Evolutionary conservation across 176 grass and related monocot species (phyloP).

Genomic region (Calamus simplicifolius): DNA sequence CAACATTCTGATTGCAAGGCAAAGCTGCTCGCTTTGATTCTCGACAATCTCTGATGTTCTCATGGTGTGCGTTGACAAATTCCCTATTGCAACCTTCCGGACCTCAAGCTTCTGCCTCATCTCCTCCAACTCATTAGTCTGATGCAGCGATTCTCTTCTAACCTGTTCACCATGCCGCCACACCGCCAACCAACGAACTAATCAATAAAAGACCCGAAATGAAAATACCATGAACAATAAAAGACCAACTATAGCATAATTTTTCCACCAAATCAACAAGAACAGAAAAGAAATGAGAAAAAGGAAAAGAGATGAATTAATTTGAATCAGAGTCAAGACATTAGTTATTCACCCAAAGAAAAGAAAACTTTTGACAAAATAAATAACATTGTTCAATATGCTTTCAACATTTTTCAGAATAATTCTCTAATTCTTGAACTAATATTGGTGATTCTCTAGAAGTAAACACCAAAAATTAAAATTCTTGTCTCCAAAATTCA

Average conservation of each 20-base stretch:
- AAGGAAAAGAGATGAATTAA: no score
- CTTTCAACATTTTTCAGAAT: no score
- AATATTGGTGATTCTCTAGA: no score
- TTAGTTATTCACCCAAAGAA: no score
- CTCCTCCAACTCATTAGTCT: constrained; percentile 56
- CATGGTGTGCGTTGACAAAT: constrained; percentile 25
- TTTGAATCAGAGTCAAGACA: no score
- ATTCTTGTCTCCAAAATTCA: no score
- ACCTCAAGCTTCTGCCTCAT: constrained; percentile 43
- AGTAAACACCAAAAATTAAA: no score
- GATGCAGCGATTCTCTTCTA: constrained; percentile 37
- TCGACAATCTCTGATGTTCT: constrained; percentile 39
- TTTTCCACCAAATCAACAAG: no score
- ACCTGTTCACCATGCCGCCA: constrained; percentile 18
- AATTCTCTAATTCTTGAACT: no score
- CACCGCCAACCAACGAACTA: background rate
- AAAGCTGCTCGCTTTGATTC: constrained; percentile 38
- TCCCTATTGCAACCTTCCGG: constrained; percentile 29
- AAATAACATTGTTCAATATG: no score
- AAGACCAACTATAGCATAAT: background rate
- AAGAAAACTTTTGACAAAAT: no score
- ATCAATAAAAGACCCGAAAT: background rate
- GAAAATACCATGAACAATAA: background rate
- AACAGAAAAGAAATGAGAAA: no score
- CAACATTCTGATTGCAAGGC: constrained; percentile 47